Base-by-base conservation (phyloP, 1,284 basidiomycete genomes). In the Trichosporon ovoides region DNA sequence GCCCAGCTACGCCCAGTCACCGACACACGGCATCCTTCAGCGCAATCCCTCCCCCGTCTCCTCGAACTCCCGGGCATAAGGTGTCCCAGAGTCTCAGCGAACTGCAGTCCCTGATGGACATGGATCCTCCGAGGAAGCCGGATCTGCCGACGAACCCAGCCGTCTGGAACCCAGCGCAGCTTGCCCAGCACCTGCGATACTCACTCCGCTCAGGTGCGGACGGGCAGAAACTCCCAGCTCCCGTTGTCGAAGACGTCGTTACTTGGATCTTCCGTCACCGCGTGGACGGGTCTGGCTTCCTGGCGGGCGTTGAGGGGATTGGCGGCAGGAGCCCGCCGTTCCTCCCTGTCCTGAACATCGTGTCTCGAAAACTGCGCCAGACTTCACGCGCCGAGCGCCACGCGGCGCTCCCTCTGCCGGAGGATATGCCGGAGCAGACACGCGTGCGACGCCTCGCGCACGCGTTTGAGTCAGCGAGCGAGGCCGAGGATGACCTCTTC, bases 221-320 rank as follows among this genome's bases (percentile, higher is more conserved):
- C 0, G 72, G 72, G 3, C 69, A 69, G 31, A 66, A 61, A 7
- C 58, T 76, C 2, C 74, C 74, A 3, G 59, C 63, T 0, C 67
- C 66, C 3, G 64, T 73, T 12, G 66, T 75, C 13, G 69, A 72
- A 52, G 73, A 75, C 56, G 73, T 75, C 60, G 68, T 71, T 33
- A 64, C 66, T 7, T 75, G 73, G 73, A 70, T 75, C 2, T 53
- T 73, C 14, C 61, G 71, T 12, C 66, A 69, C 38, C 66, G 68
- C 14, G 68, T 76, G 11, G 67, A 62, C 4, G 74, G 74, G 2
- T 53, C 60, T 5, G 57, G 62, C 18, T 76, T 76, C 55, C 34
- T 73, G 6, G 59, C 58, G 16, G 69, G 67, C 24, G 57, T 62
- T 18, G 28, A 56, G n/a, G 14, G 20, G 24, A 64, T n/a, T 52